A percentile compares a stretch with the other conserved stretches of the same genome.
These are phyloP conservation scores for Schoenoplectus tabernaemontani DNA, from an alignment of 202 grass and related monocot species.

Conservation along the genomic window DNA sequence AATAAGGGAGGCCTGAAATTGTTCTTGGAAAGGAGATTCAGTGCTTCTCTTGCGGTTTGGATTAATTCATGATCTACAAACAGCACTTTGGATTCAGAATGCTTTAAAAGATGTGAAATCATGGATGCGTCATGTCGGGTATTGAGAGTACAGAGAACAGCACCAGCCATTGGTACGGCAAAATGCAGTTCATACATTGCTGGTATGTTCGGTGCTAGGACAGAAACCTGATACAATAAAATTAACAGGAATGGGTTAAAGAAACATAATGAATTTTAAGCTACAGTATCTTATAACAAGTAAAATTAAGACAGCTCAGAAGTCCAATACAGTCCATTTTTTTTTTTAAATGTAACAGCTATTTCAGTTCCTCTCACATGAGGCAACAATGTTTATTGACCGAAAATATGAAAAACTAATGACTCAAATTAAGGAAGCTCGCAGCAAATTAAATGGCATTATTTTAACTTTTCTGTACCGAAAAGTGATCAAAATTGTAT, in stretches of 20 bases:
- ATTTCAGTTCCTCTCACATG: neutral
- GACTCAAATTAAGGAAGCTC: neutral
- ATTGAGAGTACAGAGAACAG: conserved; percentile 62
- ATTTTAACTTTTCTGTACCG: neutral
- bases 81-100: conserved; percentile 64
- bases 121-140: conserved; percentile 55
- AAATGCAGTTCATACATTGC: conserved; percentile 76
- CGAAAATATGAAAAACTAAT: neutral
- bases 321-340: neutral
- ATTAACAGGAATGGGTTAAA: neutral
- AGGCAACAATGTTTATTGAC: neutral
- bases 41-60: conserved; percentile 26
- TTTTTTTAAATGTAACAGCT: too few relatives aligned
- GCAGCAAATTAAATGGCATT: neutral
- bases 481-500: neutral
- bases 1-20: conserved; percentile 24
- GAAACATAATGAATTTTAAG: neutral
- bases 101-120: conserved; percentile 45
- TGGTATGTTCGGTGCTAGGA: conserved; percentile 61
- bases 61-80: conserved; percentile 54
- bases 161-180: conserved; percentile 62
- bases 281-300: neutral
- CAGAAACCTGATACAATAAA: conserved; percentile 41
- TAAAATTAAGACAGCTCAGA: neutral
- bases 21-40: conserved; percentile 33